Base-by-base conservation (phyloP, 768 basidiomycete species). In the Amanita rubescens region DNA sequence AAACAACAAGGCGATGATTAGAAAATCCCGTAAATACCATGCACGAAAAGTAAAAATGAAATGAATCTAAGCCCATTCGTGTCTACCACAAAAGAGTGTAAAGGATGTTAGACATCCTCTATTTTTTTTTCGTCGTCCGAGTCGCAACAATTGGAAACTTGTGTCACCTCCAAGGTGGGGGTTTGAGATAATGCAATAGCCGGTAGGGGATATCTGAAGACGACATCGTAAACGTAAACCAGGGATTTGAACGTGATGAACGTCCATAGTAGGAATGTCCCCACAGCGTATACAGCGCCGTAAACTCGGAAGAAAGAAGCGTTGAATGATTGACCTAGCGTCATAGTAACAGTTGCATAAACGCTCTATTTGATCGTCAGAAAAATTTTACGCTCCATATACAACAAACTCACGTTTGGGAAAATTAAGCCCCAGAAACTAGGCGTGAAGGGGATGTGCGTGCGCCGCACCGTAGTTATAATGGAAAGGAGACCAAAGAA, bases 401-500 rank as follows among this genome's bases (percentile, higher is more conserved):
- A 30, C 10, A 7, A 15, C 12, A 27, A 17, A 63, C 63, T 45
- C 49, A 72, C 86, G 57, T 84, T 86, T 6, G 86, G 85, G 62
- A 87, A 87, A 56, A 87, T 79, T 37, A 84, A 64, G 8, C 81
- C 82, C 86, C 86, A 87, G 59, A 78, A 82, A 1, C 78, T 68
- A n/a, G 84, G 62, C 52, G 70, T 71, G 65, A 87, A 88, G 5
- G 74, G 68, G 19, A 85, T 66, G 1, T 60, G 67, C 0, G 64
- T 62, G 39, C 67, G 70, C 14, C 75, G 68, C 1, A 78, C 56
- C 1, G 73, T 69, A 27, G 78, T 63, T 34, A 66, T 62, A 2
- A 85, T 59, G 10, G 73, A 80, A 32, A 85, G 67, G 7, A 82
- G 49, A 0, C 78, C 82, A 61, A 75, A 81, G 5, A 80, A 44